Evolutionary conservation across 2,329 filamentous ascomycete genomes (phyloP).

Genomic region (Hirsutella thompsonii): DNA sequence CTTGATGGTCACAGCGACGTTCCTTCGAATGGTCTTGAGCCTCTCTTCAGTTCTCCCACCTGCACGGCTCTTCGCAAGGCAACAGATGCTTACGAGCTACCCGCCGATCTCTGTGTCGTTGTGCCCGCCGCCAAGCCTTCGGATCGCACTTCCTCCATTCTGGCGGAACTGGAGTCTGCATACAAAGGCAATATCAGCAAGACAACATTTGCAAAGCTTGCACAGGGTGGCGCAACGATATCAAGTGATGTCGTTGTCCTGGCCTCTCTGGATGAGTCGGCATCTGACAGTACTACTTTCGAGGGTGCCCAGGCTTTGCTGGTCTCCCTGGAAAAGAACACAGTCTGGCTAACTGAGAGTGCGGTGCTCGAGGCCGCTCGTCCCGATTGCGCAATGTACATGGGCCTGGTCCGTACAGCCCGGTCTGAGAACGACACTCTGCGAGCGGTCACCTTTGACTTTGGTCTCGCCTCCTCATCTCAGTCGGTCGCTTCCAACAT

Average conservation of each 20-base stretch:
- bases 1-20: constrained; percentile 8
- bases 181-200: constrained; percentile 3
- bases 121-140: constrained; percentile 7
- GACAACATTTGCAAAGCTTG: constrained; percentile 8
- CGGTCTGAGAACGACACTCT: constrained; percentile 8
- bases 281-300: constrained; percentile 7
- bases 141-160: constrained; percentile 5
- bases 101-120: constrained; percentile 7
- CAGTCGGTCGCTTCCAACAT: constrained; percentile 6
- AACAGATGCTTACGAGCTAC: not conserved
- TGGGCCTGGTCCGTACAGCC: constrained; percentile 7
- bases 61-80: constrained; percentile 6
- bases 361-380: constrained; percentile 6
- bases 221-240: constrained; percentile 1
- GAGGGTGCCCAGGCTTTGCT: constrained; percentile 10
- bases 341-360: constrained; percentile 7
- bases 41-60: constrained; percentile 5
- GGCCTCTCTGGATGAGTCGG: constrained; percentile 8
- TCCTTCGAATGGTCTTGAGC: constrained; percentile 4
- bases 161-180: constrained; percentile 5
- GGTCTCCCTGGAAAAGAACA: constrained; percentile 8
- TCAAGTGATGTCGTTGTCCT: constrained; percentile 9
- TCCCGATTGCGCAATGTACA: constrained; percentile 7
- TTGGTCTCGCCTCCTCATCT: constrained; percentile 5
- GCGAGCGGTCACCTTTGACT: constrained; percentile 7